These are phyloP conservation scores for Linum trigynum DNA, from an alignment of 345 rosid genomes.

Conservation along the genomic window DNA sequence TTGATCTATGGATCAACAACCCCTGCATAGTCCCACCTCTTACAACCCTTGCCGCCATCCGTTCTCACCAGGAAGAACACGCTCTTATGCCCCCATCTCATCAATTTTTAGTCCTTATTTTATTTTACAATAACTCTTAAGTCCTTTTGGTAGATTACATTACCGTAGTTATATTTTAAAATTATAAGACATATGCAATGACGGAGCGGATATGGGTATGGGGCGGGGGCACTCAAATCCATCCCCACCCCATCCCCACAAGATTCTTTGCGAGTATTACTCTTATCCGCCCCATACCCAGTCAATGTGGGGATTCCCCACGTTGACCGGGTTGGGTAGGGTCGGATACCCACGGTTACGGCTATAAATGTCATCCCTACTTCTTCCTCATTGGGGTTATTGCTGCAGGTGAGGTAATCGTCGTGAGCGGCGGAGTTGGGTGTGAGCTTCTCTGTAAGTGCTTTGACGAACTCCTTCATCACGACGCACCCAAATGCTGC, in stretches of 20 bases:
- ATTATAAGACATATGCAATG: too few relatives aligned
- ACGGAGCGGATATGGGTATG: too few relatives aligned
- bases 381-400: constrained; percentile 22
- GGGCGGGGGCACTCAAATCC: too few relatives aligned
- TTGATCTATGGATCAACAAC: constrained; percentile 34
- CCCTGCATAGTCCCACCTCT: constrained; percentile 28
- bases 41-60: constrained; percentile 31
- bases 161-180: too few relatives aligned
- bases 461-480: constrained; percentile 26
- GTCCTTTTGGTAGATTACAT: too few relatives aligned
- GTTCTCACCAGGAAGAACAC: constrained; percentile 28
- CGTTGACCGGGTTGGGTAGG: too few relatives aligned
- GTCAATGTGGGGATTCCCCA: too few relatives aligned
- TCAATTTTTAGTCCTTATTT: constrained; percentile 32
- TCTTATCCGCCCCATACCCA: too few relatives aligned
- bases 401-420: constrained; percentile 19
- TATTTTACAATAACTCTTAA: constrained; percentile 26
- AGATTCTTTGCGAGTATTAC: too few relatives aligned
- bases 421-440: constrained; percentile 21
- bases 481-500: constrained; percentile 26
- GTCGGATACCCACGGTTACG: too few relatives aligned
- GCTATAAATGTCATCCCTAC: too few relatives aligned
- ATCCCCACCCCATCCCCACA: too few relatives aligned
- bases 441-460: constrained; percentile 18
- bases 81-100: constrained; percentile 23